These are phyloP conservation scores for Panellus pusillus DNA, from an alignment of 768 basidiomycete species.

Conservation along the genomic window DNA sequence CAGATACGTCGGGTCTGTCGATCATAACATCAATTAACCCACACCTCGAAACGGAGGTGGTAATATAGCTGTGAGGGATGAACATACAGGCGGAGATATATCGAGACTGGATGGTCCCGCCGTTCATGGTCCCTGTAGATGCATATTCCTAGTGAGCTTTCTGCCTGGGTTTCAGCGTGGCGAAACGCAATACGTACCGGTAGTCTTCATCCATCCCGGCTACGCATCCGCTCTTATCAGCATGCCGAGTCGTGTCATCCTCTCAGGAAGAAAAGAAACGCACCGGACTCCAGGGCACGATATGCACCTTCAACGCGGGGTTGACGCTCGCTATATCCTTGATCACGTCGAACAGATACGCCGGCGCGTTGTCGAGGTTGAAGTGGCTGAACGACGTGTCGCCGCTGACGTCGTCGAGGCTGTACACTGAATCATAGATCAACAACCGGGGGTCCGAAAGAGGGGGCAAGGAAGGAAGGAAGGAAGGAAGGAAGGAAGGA, in stretches of 20 bases:
- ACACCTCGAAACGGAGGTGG: too few species aligned
- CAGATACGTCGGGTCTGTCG: conserved; percentile 67
- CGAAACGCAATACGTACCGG: too few species aligned
- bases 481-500: conserved; percentile 10
- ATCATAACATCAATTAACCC: too few species aligned
- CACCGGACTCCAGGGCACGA: conserved; percentile 77
- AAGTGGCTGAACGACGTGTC: conserved; percentile 62
- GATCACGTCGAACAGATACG: conserved; percentile 62
- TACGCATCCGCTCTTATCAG: conserved; percentile 27
- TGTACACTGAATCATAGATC: conserved; percentile 47
- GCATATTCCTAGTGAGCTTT: conserved; percentile 23
- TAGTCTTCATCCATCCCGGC: conserved; percentile 80
- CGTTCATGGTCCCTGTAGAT: conserved; percentile 61
- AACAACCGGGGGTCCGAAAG: background rate
- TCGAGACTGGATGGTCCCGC: conserved; percentile 47
- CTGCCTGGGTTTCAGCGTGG: too few species aligned
- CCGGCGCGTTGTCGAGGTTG: conserved; percentile 59
- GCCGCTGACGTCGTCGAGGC: conserved; percentile 58
- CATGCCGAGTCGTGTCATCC: background rate
- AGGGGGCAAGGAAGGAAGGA: conserved; percentile 11
- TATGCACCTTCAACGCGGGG: conserved; percentile 43
- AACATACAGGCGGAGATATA: conserved; percentile 42
- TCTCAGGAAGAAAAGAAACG: conserved; percentile 23
- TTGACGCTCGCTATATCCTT: conserved; percentile 65
- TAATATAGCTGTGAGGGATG: background rate